Evolutionary conservation across 2,329 filamentous ascomycete species (phyloP).

Genomic region (Colletotrichum brevisporum): DNA sequence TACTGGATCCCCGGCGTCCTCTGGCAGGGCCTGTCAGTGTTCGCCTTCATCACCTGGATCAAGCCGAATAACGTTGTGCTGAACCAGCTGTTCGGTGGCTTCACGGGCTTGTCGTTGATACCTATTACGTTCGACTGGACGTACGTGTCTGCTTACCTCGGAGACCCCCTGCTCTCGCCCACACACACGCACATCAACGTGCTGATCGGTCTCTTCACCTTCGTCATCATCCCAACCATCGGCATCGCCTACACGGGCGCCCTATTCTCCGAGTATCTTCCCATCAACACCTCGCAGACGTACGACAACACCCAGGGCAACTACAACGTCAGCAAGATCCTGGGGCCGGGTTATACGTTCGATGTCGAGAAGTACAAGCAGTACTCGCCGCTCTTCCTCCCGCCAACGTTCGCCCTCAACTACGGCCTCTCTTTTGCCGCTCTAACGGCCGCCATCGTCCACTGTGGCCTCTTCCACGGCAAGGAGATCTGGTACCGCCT

Average conservation of each 20-base stretch:
- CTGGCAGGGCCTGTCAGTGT: constrained; percentile 63
- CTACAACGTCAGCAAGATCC: constrained; percentile 67
- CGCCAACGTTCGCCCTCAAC: constrained; percentile 65
- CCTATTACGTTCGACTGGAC: constrained; percentile 72
- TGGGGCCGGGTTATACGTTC: constrained; percentile 67
- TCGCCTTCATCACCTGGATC: constrained; percentile 73
- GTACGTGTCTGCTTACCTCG: constrained; percentile 58
- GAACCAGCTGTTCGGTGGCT: constrained; percentile 73
- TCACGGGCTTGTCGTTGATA: constrained; percentile 71
- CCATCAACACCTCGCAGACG: constrained; percentile 66
- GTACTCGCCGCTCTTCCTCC: constrained; percentile 50
- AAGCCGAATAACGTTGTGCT: constrained; percentile 70
- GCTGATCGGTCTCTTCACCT: constrained; percentile 24
- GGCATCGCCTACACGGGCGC: constrained; percentile 62
- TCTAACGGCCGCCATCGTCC: constrained; percentile 66
- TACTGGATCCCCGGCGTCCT: constrained; percentile 69
- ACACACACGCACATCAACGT: constrained; percentile 36
- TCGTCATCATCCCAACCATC: constrained; percentile 50
- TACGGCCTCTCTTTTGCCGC: constrained; percentile 60
- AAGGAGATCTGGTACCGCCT: constrained; percentile 55
- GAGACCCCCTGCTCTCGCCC: constrained; percentile 47
- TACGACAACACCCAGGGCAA: constrained; percentile 69
- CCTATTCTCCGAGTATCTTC: constrained; percentile 66
- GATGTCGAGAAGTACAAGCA: constrained; percentile 72
- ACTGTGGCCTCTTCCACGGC: constrained; percentile 67